Percentiles rank a stretch among this genome's conserved stretches.
Evolutionary conservation across 768 basidiomycete genomes (phyloP).

Genomic region (Suillus decipiens): DNA sequence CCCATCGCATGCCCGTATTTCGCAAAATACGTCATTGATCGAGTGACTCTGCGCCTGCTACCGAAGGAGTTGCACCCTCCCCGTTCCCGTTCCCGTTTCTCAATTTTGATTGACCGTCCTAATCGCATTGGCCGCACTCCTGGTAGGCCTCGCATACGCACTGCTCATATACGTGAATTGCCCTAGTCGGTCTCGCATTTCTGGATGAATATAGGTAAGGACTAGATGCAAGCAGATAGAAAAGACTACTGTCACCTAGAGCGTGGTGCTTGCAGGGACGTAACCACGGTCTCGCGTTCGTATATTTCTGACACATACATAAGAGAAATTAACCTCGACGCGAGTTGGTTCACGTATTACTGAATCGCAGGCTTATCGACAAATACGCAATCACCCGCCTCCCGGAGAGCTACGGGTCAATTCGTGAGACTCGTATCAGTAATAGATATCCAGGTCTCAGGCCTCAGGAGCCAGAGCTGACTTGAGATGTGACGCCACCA

Average conservation of each 20-base stretch:
- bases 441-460: neutral
- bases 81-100: neutral
- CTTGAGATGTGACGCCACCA: conserved; percentile 53
- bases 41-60: neutral
- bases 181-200: neutral
- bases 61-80: neutral
- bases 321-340: neutral
- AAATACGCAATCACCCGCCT: neutral
- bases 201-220: neutral
- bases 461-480: neutral
- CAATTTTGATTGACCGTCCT: neutral
- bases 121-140: neutral
- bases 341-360: neutral
- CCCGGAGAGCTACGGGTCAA: neutral
- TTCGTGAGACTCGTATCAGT: neutral
- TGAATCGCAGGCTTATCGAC: neutral
- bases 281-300: neutral
- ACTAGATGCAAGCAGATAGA: neutral
- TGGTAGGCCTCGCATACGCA: neutral
- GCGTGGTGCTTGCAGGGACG: neutral
- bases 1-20: neutral
- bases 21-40: neutral
- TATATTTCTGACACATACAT: neutral
- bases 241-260: neutral
- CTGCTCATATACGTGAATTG: neutral